Conservation (phyloP, 2,329 filamentous ascomycete species). For the Xylaria arbuscula region DNA sequence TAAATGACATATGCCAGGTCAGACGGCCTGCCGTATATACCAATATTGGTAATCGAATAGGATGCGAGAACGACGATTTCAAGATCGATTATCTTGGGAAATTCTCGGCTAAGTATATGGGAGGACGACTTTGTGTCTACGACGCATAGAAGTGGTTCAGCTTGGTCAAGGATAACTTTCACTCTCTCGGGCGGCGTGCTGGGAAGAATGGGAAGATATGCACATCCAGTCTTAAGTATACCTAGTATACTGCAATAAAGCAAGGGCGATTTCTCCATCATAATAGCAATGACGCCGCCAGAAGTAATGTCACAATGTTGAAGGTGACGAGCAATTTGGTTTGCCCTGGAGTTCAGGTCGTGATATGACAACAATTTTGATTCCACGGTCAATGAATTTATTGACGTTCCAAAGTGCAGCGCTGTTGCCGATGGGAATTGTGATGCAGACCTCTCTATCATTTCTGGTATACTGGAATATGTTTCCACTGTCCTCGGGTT, state of each 20-base stretch:
- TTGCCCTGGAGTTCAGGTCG: slow-evolving; percentile 72
- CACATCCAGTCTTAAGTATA: slow-evolving; percentile 78
- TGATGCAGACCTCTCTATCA: slow-evolving; percentile 65
- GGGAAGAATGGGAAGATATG: slow-evolving; percentile 82
- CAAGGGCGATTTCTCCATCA: slow-evolving; percentile 79
- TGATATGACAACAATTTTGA: slow-evolving; percentile 68
- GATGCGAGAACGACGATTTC: slow-evolving; percentile 44
- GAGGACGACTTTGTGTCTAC: slow-evolving; percentile 50
- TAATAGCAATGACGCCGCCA: slow-evolving; percentile 74
- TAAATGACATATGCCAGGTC: slow-evolving; percentile 81
- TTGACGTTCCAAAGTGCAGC: slow-evolving; percentile 69
- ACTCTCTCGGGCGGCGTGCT: slow-evolving; percentile 73
- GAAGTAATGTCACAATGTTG: slow-evolving; percentile 57
- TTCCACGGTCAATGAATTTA: slow-evolving; percentile 52
- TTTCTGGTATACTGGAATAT: slow-evolving; percentile 58
- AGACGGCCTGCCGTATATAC: slow-evolving; percentile 55
- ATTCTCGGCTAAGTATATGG: slow-evolving; percentile 31
- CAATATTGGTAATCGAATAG: slow-evolving; percentile 53
- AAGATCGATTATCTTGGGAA: slow-evolving; percentile 51
- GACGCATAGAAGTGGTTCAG: slow-evolving; percentile 61
- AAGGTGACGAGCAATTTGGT: slow-evolving; percentile 70
- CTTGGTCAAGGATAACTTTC: slow-evolving; percentile 70
- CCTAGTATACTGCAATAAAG: slow-evolving; percentile 81
- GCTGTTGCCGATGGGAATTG: slow-evolving; percentile 66
- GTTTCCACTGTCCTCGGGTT: slow-evolving; percentile 50